Evolutionary conservation across 1,284 basidiomycete species (phyloP).

Genomic region (Cryptococcus hybrid): DNA sequence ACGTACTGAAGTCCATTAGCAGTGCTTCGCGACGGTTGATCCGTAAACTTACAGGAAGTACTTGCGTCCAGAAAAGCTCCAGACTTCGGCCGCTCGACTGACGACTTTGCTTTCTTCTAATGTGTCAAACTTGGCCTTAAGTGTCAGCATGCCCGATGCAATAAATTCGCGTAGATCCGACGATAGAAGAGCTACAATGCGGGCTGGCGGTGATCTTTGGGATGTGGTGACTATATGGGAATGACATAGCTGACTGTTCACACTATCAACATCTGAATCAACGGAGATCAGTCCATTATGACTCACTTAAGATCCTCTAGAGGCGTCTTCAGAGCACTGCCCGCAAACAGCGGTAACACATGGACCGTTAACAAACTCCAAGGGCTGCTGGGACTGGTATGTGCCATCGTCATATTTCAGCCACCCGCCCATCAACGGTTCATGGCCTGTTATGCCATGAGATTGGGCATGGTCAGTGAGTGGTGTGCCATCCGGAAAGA

Average conservation of each 20-base stretch:
- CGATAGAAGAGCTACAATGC: constrained; percentile 60
- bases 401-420: constrained; percentile 32
- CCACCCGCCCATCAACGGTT: constrained; percentile 9
- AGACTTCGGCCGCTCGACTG: constrained; percentile 75
- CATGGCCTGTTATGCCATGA: not conserved
- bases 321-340: constrained; percentile 79
- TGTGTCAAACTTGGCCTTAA: constrained; percentile 73
- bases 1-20: constrained; percentile 32
- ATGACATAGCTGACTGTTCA: constrained; percentile 33
- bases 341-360: constrained; percentile 86
- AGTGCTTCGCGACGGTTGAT: no score
- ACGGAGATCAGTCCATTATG: not conserved
- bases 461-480: constrained; percentile 16
- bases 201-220: constrained; percentile 38
- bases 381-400: constrained; percentile 52
- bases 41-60: constrained; percentile 60
- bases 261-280: not conserved
- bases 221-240: constrained; percentile 42
- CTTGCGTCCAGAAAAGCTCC: constrained; percentile 92
- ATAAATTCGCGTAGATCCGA: constrained; percentile 80
- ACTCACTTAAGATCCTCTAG: constrained; percentile 83
- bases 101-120: constrained; percentile 67
- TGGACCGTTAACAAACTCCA: constrained; percentile 82
- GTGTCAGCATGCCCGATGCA: constrained; percentile 82
- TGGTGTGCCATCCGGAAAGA: constrained; percentile 42